phyloP scores from a whole-genome alignment of 257 asterid species.

The Linderniella brevidens region DNA sequence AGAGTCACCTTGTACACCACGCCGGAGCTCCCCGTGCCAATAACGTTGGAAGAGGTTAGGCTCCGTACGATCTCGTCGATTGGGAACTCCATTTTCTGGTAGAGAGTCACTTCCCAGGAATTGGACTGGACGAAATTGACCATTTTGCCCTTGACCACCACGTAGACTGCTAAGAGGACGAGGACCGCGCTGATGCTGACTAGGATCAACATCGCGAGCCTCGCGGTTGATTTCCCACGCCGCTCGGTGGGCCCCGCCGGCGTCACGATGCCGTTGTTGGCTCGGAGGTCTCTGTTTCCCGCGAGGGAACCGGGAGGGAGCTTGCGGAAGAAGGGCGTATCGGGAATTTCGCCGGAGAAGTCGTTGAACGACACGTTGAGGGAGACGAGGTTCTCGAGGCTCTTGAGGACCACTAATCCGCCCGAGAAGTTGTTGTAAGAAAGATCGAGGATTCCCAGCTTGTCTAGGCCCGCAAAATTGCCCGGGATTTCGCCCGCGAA shows the following conservation, averaged over 20 bases:
- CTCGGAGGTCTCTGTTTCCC: conserved; percentile 48
- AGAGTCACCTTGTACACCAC: conserved; percentile 68
- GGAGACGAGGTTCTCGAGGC: conserved; percentile 71
- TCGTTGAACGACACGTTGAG: conserved; percentile 73
- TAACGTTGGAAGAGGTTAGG: conserved; percentile 69
- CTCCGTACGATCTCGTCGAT: conserved; percentile 53
- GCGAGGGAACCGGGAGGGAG: conserved; percentile 54
- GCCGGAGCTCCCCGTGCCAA: conserved; percentile 97
- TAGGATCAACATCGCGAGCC: conserved; percentile 77
- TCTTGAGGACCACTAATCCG: conserved; percentile 41
- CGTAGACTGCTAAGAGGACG: conserved; percentile 52
- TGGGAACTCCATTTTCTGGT: conserved; percentile 70
- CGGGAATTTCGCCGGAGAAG: conserved; percentile 68
- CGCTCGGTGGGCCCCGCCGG: conserved; percentile 21
- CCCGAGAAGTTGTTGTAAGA: conserved; percentile 78
- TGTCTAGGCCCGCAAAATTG: conserved; percentile 52
- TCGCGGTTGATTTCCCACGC: conserved; percentile 36
- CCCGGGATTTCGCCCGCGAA: conserved; percentile 60
- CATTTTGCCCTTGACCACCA: conserved; percentile 28
- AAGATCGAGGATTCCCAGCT: conserved; percentile 65
- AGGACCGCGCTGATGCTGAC: conserved; percentile 61
- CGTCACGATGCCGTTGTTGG: conserved; percentile 39
- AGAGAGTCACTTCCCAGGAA: conserved; percentile 73
- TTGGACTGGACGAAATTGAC: conserved; percentile 23
- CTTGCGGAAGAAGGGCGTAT: conserved; percentile 62